These are phyloP conservation scores for Guyanaporus albipodus DNA, from an alignment of 768 basidiomycete genomes.

Conservation along the genomic window DNA sequence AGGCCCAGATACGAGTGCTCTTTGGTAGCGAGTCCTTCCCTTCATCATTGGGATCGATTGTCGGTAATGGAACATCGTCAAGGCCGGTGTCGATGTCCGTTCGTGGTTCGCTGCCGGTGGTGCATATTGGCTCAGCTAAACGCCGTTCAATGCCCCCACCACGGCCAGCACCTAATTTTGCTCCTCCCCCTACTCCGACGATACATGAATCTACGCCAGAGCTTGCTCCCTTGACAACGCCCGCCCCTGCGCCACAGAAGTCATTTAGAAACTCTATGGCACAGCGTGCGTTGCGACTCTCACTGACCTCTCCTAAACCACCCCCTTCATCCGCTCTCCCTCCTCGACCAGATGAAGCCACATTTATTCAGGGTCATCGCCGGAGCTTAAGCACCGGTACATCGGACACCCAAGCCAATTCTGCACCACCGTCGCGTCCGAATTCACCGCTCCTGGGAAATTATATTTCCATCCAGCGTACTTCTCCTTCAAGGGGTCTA, in stretches of 20 bases:
- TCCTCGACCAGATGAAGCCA: constrained; percentile 60
- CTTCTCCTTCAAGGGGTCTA: constrained; percentile 25
- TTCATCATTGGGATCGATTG: constrained; percentile 11
- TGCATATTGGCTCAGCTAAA: constrained; percentile 34
- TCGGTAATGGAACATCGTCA: constrained; percentile 1
- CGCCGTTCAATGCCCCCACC: constrained; percentile 69
- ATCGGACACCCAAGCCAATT: constrained; percentile 38
- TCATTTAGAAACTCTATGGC: constrained; percentile 55
- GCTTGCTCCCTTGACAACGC: constrained; percentile 1
- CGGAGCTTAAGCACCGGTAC: constrained; percentile 33
- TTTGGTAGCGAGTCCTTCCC: constrained; percentile 6
- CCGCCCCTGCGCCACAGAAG: constrained; percentile 20
- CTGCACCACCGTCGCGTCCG: constrained; percentile 43
- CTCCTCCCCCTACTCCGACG: constrained; percentile 64
- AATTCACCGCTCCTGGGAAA: constrained; percentile 34
- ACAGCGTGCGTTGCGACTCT: constrained; percentile 54
- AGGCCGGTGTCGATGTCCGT: constrained; percentile 24
- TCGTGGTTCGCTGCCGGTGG: constrained; percentile 9
- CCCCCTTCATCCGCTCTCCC: constrained; percentile 60
- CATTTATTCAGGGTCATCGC: constrained; percentile 26
- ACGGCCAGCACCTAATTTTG: constrained; percentile 66
- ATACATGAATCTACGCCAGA: constrained; percentile 15
- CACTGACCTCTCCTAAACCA: constrained; percentile 58
- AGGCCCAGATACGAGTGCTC: constrained; percentile 7
- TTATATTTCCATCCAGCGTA: constrained; percentile 25